A percentile compares a stretch with the other conserved stretches of the same genome.
phyloP scores from a whole-genome alignment of 768 basidiomycete genomes.

The Leccinum subgranulosum region DNA sequence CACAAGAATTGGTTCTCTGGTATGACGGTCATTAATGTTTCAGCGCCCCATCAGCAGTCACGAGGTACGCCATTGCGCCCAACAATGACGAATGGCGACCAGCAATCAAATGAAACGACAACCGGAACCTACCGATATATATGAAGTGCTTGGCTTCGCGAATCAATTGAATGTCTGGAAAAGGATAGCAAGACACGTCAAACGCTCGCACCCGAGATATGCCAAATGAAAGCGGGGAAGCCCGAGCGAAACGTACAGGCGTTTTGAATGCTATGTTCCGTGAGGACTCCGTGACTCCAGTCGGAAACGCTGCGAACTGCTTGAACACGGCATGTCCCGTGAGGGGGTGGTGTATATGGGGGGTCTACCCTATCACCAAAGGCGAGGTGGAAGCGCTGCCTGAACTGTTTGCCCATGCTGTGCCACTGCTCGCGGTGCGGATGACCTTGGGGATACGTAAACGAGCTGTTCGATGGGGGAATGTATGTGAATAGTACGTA shows the following conservation, averaged over 20 bases:
- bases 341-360: slow-evolving; percentile 41
- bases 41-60: slow-evolving; percentile 5
- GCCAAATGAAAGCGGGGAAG: neutral
- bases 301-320: slow-evolving; percentile 84
- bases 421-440: slow-evolving; percentile 67
- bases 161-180: slow-evolving; percentile 73
- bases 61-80: slow-evolving; percentile 10
- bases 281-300: slow-evolving; percentile 92
- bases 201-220: neutral
- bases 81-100: slow-evolving; percentile 3
- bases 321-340: slow-evolving; percentile 68
- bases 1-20: slow-evolving; percentile 86
- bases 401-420: slow-evolving; percentile 54
- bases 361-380: slow-evolving; percentile 37
- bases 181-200: neutral
- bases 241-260: slow-evolving; percentile 60
- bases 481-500: slow-evolving; percentile 26
- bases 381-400: slow-evolving; percentile 59
- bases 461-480: neutral
- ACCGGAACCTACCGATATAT: slow-evolving; percentile 74
- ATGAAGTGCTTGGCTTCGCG: slow-evolving; percentile 83
- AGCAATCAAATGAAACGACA: neutral
- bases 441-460: slow-evolving; percentile 40
- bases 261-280: slow-evolving; percentile 89
- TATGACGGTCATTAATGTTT: neutral